Percentiles rank a stretch among this genome's conserved stretches.
phyloP scores from a whole-genome alignment of 75 land plant species.

The Cryptomeria japonica region DNA sequence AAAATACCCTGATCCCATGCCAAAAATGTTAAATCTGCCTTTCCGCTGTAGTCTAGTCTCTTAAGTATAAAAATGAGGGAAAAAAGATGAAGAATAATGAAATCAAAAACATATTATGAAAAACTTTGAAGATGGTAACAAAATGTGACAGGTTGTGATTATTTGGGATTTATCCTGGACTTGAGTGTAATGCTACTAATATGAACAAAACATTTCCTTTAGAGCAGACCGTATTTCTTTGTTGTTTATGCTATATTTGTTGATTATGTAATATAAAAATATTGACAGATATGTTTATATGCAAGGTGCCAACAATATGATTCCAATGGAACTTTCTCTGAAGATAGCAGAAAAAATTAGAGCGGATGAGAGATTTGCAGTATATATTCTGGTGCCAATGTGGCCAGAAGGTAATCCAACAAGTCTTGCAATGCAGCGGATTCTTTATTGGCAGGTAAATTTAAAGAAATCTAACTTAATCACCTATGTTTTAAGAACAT shows the following conservation, averaged over 20 bases:
- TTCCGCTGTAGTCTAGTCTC: too few species aligned
- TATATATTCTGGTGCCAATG: conserved; percentile 74
- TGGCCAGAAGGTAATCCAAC: conserved; percentile 88
- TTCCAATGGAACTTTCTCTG: conserved; percentile 74
- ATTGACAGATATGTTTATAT: conserved; percentile 4
- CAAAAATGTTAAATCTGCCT: too few species aligned
- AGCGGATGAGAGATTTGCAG: conserved; percentile 68
- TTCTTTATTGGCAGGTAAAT: conserved; percentile 76
- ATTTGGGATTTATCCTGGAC: too few species aligned
- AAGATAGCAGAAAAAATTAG: conserved; percentile 73
- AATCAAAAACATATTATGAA: too few species aligned
- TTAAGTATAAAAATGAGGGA: too few species aligned
- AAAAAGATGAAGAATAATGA: too few species aligned
- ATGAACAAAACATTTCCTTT: background rate
- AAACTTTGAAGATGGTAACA: too few species aligned
- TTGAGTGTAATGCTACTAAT: too few species aligned
- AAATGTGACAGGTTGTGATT: too few species aligned
- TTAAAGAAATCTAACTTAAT: background rate
- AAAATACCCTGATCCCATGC: too few species aligned
- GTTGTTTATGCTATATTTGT: background rate
- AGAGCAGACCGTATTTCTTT: background rate
- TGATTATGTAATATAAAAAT: background rate
- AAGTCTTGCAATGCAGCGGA: conserved; percentile 59
- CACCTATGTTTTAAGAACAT: conserved; percentile 5
- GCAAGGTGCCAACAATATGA: conserved; percentile 72